Evolutionary conservation across 306 rosid genomes (phyloP).

Genomic region (Vigna hirtella): DNA sequence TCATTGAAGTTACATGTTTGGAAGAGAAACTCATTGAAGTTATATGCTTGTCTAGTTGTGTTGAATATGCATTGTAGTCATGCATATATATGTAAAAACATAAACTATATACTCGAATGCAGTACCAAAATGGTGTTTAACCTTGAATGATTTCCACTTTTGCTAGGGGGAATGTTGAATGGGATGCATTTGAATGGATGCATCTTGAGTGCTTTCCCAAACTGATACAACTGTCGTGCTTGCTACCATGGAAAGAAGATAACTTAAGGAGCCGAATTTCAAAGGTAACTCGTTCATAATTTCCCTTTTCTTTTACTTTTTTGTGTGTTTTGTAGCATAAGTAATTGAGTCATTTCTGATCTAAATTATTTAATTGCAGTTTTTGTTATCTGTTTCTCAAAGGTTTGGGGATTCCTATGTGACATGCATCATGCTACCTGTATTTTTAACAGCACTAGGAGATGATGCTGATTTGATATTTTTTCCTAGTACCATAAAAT

Average conservation of each 20-base stretch:
- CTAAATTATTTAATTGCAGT: slow-evolving; percentile 60
- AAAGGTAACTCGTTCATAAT: slow-evolving; percentile 58
- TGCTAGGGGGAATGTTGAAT: slow-evolving; percentile 72
- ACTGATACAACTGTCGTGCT: slow-evolving; percentile 80
- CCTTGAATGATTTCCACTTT: slow-evolving; percentile 44
- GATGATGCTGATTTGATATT: slow-evolving; percentile 74
- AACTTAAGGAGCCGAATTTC: slow-evolving; percentile 76
- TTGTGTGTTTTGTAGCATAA: slow-evolving; percentile 30
- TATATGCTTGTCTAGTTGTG: slow-evolving; percentile 12
- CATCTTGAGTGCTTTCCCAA: slow-evolving; percentile 90
- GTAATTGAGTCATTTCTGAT: slow-evolving; percentile 45
- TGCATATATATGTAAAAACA: slow-evolving; percentile 5
- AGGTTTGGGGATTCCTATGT: slow-evolving; percentile 83
- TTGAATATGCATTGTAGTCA: slow-evolving; percentile 1
- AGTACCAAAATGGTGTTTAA: slow-evolving; percentile 31
- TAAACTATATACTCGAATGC: neutral
- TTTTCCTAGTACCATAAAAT: slow-evolving; percentile 69
- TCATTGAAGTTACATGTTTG: neutral
- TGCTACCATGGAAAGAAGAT: slow-evolving; percentile 90
- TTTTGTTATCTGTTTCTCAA: slow-evolving; percentile 81
- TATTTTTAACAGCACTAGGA: slow-evolving; percentile 87
- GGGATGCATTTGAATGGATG: slow-evolving; percentile 95
- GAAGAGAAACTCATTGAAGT: slow-evolving; percentile 1
- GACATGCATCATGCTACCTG: slow-evolving; percentile 84
- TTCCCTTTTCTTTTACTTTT: slow-evolving; percentile 16